Conservation (phyloP, 2,329 filamentous ascomycete genomes). For the Diaporthe sp. region DNA sequence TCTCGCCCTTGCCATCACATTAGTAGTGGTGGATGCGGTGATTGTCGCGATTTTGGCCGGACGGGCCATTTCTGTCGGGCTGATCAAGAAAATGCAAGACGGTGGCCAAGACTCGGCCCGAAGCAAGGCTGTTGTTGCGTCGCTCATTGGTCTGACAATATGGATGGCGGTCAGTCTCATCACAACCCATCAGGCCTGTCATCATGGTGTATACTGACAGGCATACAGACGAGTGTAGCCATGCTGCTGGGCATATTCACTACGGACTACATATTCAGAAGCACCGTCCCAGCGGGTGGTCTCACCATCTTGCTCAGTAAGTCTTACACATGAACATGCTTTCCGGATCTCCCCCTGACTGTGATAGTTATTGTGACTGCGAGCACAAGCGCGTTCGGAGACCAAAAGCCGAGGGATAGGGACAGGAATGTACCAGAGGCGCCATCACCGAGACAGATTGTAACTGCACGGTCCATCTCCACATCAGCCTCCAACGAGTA, state of each 20-base stretch:
- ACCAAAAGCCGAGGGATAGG: constrained; percentile 45
- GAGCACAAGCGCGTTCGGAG: constrained; percentile 53
- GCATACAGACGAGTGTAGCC: constrained; percentile 62
- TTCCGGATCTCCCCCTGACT: constrained; percentile 2
- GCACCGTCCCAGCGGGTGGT: constrained; percentile 65
- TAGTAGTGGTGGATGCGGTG: constrained; percentile 60
- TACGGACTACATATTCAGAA: constrained; percentile 60
- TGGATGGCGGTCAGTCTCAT: constrained; percentile 66
- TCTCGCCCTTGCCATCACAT: constrained; percentile 59
- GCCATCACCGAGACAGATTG: constrained; percentile 54
- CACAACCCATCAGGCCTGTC: neutral
- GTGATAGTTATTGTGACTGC: constrained; percentile 55
- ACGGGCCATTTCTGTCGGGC: constrained; percentile 56
- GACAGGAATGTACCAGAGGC: constrained; percentile 54
- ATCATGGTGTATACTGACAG: constrained; percentile 41
- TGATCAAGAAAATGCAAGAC: constrained; percentile 51
- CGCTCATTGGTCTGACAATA: constrained; percentile 60
- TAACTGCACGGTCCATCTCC: constrained; percentile 55
- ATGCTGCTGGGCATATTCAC: constrained; percentile 63
- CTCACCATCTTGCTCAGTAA: constrained; percentile 64
- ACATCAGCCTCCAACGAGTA: constrained; percentile 58
- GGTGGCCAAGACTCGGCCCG: constrained; percentile 47
- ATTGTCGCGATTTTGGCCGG: constrained; percentile 59
- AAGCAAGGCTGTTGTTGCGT: constrained; percentile 57
- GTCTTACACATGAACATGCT: constrained; percentile 34